phyloP scores from a whole-genome alignment of 495 filamentous ascomycete species.

The Filosporella fistucella region DNA sequence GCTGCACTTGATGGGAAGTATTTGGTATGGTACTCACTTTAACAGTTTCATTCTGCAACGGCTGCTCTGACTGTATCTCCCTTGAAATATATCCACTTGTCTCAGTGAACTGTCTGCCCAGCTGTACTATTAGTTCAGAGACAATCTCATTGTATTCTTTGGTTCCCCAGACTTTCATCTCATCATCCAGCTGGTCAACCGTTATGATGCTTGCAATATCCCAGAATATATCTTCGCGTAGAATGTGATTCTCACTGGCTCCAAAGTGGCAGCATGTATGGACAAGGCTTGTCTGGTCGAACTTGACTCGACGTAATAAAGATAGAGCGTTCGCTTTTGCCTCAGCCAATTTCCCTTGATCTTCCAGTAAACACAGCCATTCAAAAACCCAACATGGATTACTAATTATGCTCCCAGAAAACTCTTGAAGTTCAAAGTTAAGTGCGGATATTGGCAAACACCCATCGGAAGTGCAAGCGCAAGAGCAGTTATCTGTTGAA shows the following conservation, averaged over 20 bases:
- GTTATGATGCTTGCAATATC: not conserved
- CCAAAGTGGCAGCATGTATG: slow-evolving; percentile 6
- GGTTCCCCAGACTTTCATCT: slow-evolving; percentile 9
- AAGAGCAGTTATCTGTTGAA: slow-evolving; percentile 3
- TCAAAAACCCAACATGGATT: no score
- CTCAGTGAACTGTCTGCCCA: not conserved
- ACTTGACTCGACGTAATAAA: slow-evolving; percentile 1
- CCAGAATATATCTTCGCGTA: not conserved
- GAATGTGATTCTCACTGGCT: not conserved
- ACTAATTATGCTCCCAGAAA: no score
- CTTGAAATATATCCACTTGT: not conserved
- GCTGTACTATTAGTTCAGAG: not conserved
- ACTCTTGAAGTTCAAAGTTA: not conserved
- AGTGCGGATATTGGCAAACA: slow-evolving; percentile 3
- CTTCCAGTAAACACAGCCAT: no score
- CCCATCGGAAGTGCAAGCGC: no score
- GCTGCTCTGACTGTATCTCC: not conserved
- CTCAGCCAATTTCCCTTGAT: not conserved
- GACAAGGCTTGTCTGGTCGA: not conserved
- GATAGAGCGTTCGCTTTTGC: not conserved
- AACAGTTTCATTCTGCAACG: not conserved
- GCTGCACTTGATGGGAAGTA: no score
- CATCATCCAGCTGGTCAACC: slow-evolving; percentile 2
- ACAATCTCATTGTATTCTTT: not conserved
- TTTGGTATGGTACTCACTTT: no score